A percentile compares a stretch with the other conserved stretches of the same genome.
Conservation (phyloP, 2,329 filamentous ascomycete species). For the Metarhizium sp. region DNA sequence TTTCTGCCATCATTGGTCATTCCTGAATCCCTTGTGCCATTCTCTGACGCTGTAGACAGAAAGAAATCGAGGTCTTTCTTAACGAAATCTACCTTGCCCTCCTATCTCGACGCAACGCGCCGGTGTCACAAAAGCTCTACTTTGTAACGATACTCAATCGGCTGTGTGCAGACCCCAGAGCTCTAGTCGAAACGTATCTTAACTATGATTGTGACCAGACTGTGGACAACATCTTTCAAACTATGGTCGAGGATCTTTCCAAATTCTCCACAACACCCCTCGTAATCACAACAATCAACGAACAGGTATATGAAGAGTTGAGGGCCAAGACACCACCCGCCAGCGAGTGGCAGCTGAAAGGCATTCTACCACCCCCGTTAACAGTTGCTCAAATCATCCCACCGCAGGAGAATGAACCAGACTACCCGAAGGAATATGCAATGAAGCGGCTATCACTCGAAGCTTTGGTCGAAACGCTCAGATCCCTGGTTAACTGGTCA, state of each 20-base stretch:
- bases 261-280: slow-evolving; percentile 76
- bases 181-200: slow-evolving; percentile 87
- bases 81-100: slow-evolving; percentile 96
- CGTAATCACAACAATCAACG: slow-evolving; percentile 63
- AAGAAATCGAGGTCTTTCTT: slow-evolving; percentile 95
- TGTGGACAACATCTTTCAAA: slow-evolving; percentile 95
- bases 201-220: slow-evolving; percentile 97
- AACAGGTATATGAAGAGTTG: slow-evolving; percentile 79
- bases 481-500: slow-evolving; percentile 90
- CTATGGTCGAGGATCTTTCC: slow-evolving; percentile 86
- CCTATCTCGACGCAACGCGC: slow-evolving; percentile 77
- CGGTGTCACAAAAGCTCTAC: slow-evolving; percentile 83
- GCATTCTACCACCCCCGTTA: slow-evolving; percentile 78
- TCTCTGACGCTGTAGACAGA: slow-evolving; percentile 40
- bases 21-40: neutral
- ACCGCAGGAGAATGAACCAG: slow-evolving; percentile 50
- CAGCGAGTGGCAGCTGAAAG: slow-evolving; percentile 76
- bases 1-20: neutral
- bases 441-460: slow-evolving; percentile 87
- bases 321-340: slow-evolving; percentile 50
- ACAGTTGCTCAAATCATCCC: slow-evolving; percentile 67
- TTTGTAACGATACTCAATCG: slow-evolving; percentile 81
- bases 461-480: slow-evolving; percentile 76
- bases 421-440: slow-evolving; percentile 79
- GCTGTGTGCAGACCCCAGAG: slow-evolving; percentile 75